Evolutionary conservation across 2,329 filamentous ascomycete species (phyloP), one percentile per base, ranked within the genome.

Genomic region (Diaporthe ilicicola): DNA sequence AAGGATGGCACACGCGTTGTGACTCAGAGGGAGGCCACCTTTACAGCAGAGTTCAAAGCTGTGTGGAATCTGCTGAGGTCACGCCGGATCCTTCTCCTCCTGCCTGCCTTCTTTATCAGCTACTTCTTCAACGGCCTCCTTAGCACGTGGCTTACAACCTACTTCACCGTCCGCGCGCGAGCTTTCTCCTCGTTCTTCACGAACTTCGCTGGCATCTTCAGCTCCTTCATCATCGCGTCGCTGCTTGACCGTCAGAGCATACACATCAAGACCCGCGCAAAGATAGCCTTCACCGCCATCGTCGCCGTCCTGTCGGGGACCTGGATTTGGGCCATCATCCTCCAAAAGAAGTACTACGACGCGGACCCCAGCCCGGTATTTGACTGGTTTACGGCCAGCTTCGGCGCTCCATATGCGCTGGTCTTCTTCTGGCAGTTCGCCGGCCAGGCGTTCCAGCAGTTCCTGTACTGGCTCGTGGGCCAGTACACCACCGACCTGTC

Each of bases 351-450:
- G 64, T 79, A 77, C 62, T 79, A 79, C 70, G 76, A 76, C 39
- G 74, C 73, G 9, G 64, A 73, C 24, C 64, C 72, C 24, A n/a
- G 73, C n/a, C 78, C 78, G 15, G 74, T 78, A 1, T 78, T 76
- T 51, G 78, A 79, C 72, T 79, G 78, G 78, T 79, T 79, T 71
- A 70, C 67, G 59, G 75, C 88, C 76, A 88, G 89, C 76, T 89
- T 88, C 1, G 84, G 87, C 74, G 91, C 89, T 17, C 92, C 87
- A 44, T 92, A 90, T 1, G 88, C 87, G 0, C 88, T 89, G 77
- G 94, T 89, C 27, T 75, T 75, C 74, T 92, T 88, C n/a, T 93
- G 93, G 46, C 92, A 90, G 74, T 92, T 89, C 61, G 77, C 72
- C 6, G 78, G 78, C 24, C 78, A 79, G 72, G 78, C 78, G 1